Base-by-base conservation (phyloP, 2,329 filamentous ascomycete genomes). In the Rachicladosporium sp. region DNA sequence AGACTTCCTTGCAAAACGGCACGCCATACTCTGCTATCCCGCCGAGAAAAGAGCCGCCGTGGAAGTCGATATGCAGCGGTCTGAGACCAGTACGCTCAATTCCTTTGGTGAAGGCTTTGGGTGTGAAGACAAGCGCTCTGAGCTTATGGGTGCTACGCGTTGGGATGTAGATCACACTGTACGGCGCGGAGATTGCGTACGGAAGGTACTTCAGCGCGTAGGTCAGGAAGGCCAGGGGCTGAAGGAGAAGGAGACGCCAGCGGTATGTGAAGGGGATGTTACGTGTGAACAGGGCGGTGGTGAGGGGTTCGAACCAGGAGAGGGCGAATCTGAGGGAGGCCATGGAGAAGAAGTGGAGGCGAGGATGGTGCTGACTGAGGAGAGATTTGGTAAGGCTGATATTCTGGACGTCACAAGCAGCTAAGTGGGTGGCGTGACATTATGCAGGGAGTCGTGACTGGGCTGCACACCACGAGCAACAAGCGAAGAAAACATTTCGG, bases 1-100 rank as follows among this genome's bases (percentile, higher is more conserved):
- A 29, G 10, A 42, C 8, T 6, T 1, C 62, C 66, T 52, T 41
- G 41, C 61, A 60, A 38, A 63, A 64, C 0, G 45, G 38, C 1
- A 57, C 58, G 15, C 59, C 50, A 4, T 57, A 50, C 35, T 69
- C 67, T 2, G 66, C 56, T 2, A 67, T 43, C 12, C 63, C 67
- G 15, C 62, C 64, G 9, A 70, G 48, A 49, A 67, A 69, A 11
- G 47, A 65, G 3, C 67, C 66, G 19, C 60, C 57, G 42, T 70
- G 66, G 29, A 66, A 57, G 38, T 67, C 58, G 33, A 69, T 50
- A 43, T 69, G 66, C 4, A 71, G 49, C 0, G 66, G 67, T 13
- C 62, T 4, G 39, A 40, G 2, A 42, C 42, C 2, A 46, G 15
- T 2, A 50, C 4, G 21, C 11, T 35, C 13, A 6, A 4, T 12